phyloP scores from a whole-genome alignment of 1,284 basidiomycete species.

The Rhodotorula sp. region DNA sequence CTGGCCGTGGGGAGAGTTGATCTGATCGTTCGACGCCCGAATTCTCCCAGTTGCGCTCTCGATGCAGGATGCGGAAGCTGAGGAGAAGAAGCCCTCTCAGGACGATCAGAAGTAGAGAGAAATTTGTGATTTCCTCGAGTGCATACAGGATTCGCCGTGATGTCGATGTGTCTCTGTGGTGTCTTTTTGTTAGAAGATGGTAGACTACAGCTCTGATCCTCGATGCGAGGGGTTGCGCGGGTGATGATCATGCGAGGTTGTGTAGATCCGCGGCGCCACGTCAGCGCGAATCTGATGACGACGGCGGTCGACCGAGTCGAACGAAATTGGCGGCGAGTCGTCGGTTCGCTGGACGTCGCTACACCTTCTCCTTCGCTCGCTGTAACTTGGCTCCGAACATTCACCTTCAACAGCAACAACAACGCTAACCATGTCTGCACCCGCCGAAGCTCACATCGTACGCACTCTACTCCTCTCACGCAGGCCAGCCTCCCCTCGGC shows the following conservation, averaged over 20 bases:
- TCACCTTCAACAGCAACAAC: no score
- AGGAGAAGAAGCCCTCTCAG: constrained; percentile 1
- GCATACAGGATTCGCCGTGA: background rate
- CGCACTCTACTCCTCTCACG: background rate
- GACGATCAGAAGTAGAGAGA: background rate
- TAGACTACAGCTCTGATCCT: no score
- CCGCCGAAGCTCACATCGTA: constrained; percentile 10
- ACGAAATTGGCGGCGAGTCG: no score
- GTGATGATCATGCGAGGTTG: no score
- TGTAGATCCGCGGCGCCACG: no score
- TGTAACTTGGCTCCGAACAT: background rate
- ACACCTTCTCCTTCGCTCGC: background rate
- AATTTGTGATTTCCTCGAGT: no score
- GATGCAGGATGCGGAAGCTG: constrained; percentile 47
- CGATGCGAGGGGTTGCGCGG: no score
- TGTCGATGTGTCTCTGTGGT: background rate
- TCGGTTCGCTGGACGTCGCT: no score
- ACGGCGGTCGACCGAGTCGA: no score
- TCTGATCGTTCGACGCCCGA: background rate
- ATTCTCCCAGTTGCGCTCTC: constrained; percentile 56
- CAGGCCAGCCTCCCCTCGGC: background rate
- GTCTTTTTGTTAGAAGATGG: background rate
- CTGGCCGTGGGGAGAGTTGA: no score
- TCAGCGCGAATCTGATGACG: no score
- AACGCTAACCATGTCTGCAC: constrained; percentile 3